phyloP scores from a whole-genome alignment of 257 asterid genomes.

The Scutellaria barbata region DNA sequence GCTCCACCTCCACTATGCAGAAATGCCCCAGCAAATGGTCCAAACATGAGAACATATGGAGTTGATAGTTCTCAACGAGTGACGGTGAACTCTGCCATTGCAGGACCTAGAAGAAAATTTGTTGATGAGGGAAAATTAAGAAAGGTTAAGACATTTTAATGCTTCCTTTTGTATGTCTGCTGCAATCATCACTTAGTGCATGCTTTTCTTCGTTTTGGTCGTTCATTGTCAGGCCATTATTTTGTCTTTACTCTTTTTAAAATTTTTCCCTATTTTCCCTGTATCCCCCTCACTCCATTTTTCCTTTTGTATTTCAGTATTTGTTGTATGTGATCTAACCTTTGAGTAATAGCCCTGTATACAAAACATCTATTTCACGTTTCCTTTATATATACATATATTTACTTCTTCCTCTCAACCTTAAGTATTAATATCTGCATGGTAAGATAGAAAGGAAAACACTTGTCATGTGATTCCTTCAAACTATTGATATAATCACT shows the following conservation, averaged over 20 bases:
- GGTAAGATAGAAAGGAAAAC: slow-evolving; percentile 15
- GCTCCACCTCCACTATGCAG: slow-evolving; percentile 92
- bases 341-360: slow-evolving; percentile 20
- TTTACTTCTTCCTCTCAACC: slow-evolving; percentile 5
- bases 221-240: slow-evolving; percentile 3
- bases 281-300: neutral
- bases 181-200: slow-evolving; percentile 17
- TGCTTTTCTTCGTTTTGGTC: slow-evolving; percentile 13
- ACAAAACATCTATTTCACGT: neutral
- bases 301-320: slow-evolving; percentile 6
- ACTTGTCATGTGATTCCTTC: neutral
- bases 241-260: neutral
- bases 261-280: neutral
- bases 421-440: neutral
- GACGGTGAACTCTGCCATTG: slow-evolving; percentile 60
- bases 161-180: slow-evolving; percentile 27
- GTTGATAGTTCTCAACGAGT: slow-evolving; percentile 75
- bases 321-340: neutral
- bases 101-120: slow-evolving; percentile 92
- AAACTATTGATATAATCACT: neutral
- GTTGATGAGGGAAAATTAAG: slow-evolving; percentile 95
- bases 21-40: slow-evolving; percentile 71
- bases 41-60: slow-evolving; percentile 59
- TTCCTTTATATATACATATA: neutral
- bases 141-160: slow-evolving; percentile 60